phyloP scores from a whole-genome alignment of 1,284 basidiomycete species.

The Mycosarcoma mackinlayi region DNA sequence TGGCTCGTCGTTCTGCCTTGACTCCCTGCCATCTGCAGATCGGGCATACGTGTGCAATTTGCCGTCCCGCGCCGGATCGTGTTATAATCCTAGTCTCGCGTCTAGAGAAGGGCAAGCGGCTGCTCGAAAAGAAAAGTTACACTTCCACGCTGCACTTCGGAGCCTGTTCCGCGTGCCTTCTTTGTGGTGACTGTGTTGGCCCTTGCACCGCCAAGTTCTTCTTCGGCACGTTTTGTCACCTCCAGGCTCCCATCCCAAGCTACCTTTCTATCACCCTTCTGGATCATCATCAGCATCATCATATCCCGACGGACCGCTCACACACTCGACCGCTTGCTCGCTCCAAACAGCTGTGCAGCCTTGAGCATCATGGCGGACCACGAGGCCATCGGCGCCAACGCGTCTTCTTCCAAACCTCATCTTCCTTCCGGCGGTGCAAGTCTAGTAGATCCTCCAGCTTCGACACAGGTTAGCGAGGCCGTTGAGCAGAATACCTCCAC shows the following conservation, averaged over 20 bases:
- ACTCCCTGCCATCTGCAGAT: background rate
- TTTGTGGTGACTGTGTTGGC: too few relatives aligned
- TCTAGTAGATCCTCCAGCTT: slow-evolving; percentile 21
- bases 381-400: slow-evolving; percentile 16
- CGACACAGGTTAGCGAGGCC: background rate
- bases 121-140: background rate
- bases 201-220: slow-evolving; percentile 4
- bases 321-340: background rate
- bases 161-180: too few relatives aligned
- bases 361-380: slow-evolving; percentile 67
- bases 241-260: too few relatives aligned
- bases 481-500: too few relatives aligned
- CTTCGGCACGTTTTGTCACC: slow-evolving; percentile 9
- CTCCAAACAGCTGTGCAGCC: background rate
- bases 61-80: too few relatives aligned
- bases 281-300: slow-evolving; percentile 71
- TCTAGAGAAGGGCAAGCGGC: too few relatives aligned
- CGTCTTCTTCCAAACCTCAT: slow-evolving; percentile 32
- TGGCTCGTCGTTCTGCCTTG: too few relatives aligned
- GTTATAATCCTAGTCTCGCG: too few relatives aligned
- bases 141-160: background rate
- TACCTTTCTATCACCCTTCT: background rate
- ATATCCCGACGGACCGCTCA: too few relatives aligned
- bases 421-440: slow-evolving; percentile 43
- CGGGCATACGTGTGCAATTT: background rate